Base-by-base conservation (phyloP, 2,329 filamentous ascomycete genomes). In the Clonostachys chloroleuca region DNA sequence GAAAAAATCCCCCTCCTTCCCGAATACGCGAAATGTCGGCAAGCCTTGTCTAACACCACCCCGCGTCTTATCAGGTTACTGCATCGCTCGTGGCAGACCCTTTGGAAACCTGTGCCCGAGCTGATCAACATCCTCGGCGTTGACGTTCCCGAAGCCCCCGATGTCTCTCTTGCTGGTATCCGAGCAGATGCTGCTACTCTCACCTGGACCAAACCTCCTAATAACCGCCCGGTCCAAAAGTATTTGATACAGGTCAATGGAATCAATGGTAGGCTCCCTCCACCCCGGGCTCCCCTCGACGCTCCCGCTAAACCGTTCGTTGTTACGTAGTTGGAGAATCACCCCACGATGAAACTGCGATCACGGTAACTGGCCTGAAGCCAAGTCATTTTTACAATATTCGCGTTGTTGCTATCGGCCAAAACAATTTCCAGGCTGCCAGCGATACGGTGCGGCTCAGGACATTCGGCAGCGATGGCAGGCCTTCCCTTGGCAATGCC, bases 191-290 rank as follows among this genome's bases (percentile, higher is more conserved):
- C 91, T 48, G 88, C 95, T 34, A 88, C 92, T 33, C 77, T 99
- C 40, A 91, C 92, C 65, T 99, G 94, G 94, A 89, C 91, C 51
- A 81, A 85, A 50, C 86, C 89, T 1, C 80, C 75, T 4, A 65
- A 70, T 40, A 81, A 78, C 52, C 77, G 80, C 37, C 78, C 87
- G 4, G 87, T 95, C 46, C 80, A 90, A 46, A 95, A 92, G 68
- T 94, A 95, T 62, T 79, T 92, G 42, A 89, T 99, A 45, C 89
- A 95, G 63, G 85, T 99, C 54, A 97, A 99, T 66, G 92, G 92
- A 40, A 85, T 92, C 40, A 89, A 90, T 70, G 89, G 89, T 94
- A 68, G 65, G 83, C 67, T 18, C 20, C 13, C 18, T 13, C 20
- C 35, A 14, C n/a, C n/a, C 10, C 14, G 16, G 10, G 37, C 16